Evolutionary conservation across 352 stramenopile species (phyloP).

Genomic region (Phytophthora quininea): DNA sequence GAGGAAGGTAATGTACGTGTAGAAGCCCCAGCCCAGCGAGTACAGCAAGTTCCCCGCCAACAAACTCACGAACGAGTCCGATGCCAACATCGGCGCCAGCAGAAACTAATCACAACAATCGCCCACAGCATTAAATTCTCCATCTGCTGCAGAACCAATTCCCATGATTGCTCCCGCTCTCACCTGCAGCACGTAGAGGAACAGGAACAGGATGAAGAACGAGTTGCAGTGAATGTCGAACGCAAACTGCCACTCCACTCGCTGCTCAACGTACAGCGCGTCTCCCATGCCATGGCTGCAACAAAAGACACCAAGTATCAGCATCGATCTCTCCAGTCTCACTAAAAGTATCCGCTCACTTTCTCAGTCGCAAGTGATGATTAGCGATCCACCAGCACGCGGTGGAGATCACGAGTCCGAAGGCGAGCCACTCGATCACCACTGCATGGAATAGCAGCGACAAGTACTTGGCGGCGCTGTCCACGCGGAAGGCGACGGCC

Average conservation of each 20-base stretch:
- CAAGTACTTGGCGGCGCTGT: slow-evolving; percentile 50
- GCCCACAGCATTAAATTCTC: background rate
- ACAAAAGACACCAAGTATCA: slow-evolving; percentile 1
- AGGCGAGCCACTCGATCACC: slow-evolving; percentile 83
- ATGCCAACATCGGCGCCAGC: slow-evolving; percentile 93
- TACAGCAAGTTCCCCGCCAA: slow-evolving; percentile 95
- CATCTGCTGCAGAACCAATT: background rate
- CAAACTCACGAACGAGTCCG: slow-evolving; percentile 88
- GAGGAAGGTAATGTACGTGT: slow-evolving; percentile 99
- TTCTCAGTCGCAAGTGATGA: slow-evolving; percentile 63
- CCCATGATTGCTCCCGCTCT: background rate
- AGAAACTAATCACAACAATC: slow-evolving; percentile 89
- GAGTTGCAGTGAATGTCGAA: slow-evolving; percentile 99
- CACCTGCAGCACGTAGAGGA: slow-evolving; percentile 94
- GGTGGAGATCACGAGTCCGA: slow-evolving; percentile 74
- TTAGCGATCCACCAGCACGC: slow-evolving; percentile 81
- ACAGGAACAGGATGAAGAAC: slow-evolving; percentile 97
- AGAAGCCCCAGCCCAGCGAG: slow-evolving; percentile 92
- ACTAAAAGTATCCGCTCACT: slow-evolving; percentile 25
- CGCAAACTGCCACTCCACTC: slow-evolving; percentile 98
- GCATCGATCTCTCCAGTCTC: background rate
- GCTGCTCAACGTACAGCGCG: slow-evolving; percentile 94
- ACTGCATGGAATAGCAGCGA: slow-evolving; percentile 81
- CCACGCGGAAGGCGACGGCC: slow-evolving; percentile 79
- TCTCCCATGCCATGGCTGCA: slow-evolving; percentile 71